phyloP scores from a whole-genome alignment of 2,329 filamentous ascomycete species.

The Fusarium sarcochroum region DNA sequence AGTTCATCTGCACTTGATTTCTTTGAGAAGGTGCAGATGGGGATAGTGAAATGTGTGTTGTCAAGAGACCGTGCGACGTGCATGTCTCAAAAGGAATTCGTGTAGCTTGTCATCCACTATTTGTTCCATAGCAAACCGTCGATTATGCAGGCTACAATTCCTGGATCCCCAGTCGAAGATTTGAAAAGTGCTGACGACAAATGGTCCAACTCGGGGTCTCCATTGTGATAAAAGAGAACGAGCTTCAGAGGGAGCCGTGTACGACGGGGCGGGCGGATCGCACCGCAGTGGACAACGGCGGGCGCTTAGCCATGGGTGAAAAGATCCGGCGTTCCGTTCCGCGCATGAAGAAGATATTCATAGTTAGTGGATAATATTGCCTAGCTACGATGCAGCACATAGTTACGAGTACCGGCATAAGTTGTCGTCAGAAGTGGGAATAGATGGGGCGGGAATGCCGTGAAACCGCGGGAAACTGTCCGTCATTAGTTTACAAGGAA shows the following conservation, averaged over 20 bases:
- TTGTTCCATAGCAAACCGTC: neutral
- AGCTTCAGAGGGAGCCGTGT: constrained; percentile 3
- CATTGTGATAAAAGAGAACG: constrained; percentile 4
- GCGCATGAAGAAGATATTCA: constrained; percentile 1
- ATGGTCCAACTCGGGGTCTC: constrained; percentile 5
- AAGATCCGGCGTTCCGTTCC: neutral
- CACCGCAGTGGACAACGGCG: constrained; percentile 2
- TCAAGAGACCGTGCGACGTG: constrained; percentile 2
- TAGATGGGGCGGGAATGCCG: constrained; percentile 42
- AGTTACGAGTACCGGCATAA: constrained; percentile 40
- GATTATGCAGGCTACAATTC: constrained; percentile 10
- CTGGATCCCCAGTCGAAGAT: neutral
- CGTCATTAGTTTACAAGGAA: constrained; percentile 10
- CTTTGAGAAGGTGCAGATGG: constrained; percentile 11
- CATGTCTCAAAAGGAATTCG: constrained; percentile 17
- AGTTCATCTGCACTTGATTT: constrained; percentile 16
- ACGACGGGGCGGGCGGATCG: constrained; percentile 1
- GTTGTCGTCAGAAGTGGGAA: constrained; percentile 40
- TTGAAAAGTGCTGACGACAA: constrained; percentile 4
- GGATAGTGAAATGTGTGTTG: constrained; percentile 1
- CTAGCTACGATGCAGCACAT: neutral
- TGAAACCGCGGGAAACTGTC: constrained; percentile 31
- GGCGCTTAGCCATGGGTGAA: constrained; percentile 3
- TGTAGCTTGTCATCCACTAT: neutral
- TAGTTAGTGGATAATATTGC: neutral